A percentile compares a stretch with the other conserved stretches of the same genome.
These are phyloP conservation scores for Chaetomiaceae sp. DNA, from an alignment of 2,329 filamentous ascomycete genomes.

Conservation along the genomic window DNA sequence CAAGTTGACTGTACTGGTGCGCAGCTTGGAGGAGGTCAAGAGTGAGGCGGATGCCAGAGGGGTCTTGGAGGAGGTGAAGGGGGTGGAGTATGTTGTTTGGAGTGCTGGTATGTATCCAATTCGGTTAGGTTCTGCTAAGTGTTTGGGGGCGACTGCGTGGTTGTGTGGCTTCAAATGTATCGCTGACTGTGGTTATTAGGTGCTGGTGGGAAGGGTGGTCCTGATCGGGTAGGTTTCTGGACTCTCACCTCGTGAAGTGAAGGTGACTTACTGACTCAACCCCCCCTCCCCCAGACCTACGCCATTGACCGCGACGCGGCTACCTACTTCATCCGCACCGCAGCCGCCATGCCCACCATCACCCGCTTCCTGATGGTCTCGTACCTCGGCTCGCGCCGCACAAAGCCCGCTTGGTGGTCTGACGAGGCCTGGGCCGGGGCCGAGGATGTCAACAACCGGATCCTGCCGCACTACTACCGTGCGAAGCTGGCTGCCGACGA, in stretches of 20 bases:
- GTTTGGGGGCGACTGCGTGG: background rate
- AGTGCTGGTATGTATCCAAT: constrained; percentile 50
- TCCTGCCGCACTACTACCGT: constrained; percentile 52
- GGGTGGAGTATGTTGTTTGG: constrained; percentile 65
- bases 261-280: background rate
- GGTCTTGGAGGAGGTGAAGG: constrained; percentile 54
- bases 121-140: background rate
- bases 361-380: constrained; percentile 63
- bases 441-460: constrained; percentile 37
- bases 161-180: background rate
- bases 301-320: constrained; percentile 62
- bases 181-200: constrained; percentile 33
- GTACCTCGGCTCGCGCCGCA: constrained; percentile 52
- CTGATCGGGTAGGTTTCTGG: constrained; percentile 36
- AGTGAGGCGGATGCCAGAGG: constrained; percentile 56
- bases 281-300: constrained; percentile 40
- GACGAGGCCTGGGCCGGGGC: constrained; percentile 44
- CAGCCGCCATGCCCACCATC: constrained; percentile 49
- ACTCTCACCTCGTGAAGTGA: no score
- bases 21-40: constrained; percentile 67
- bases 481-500: constrained; percentile 60
- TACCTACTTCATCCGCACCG: constrained; percentile 57
- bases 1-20: constrained; percentile 64
- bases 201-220: constrained; percentile 56
- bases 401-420: constrained; percentile 53